Percentiles rank a stretch among this genome's conserved stretches.
These are phyloP conservation scores for Ajuga reptans DNA, from an alignment of 305 asterid species.

Conservation along the genomic window DNA sequence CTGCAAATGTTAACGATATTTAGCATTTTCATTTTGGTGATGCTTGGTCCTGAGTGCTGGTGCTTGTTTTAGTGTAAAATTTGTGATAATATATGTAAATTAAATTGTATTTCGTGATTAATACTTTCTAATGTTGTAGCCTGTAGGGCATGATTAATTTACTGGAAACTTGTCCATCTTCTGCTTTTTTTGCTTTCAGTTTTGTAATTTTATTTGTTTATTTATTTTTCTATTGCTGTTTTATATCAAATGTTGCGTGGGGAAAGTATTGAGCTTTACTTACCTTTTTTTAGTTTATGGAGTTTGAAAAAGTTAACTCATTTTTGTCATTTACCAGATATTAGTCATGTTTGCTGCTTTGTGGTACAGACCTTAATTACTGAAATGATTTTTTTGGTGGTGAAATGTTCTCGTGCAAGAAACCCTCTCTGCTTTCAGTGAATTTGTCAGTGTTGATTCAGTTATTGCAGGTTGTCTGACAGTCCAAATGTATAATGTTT, in stretches of 20 bases:
- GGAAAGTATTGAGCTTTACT: neutral
- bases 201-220: neutral
- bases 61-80: neutral
- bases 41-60: neutral
- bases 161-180: neutral
- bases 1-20: neutral
- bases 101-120: neutral
- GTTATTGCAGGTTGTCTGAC: neutral
- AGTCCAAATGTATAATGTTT: neutral
- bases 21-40: neutral
- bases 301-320: neutral
- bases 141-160: neutral
- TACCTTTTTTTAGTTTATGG: neutral
- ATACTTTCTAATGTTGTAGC: neutral
- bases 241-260: neutral
- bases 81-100: neutral
- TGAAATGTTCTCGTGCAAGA: neutral
- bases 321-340: neutral
- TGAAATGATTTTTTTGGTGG: neutral
- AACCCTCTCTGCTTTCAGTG: neutral
- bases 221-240: neutral
- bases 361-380: neutral
- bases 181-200: neutral
- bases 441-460: neutral
- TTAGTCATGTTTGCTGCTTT: neutral